phyloP scores from a whole-genome alignment of 2,329 filamentous ascomycete species.

The Fusarium paranaense region DNA sequence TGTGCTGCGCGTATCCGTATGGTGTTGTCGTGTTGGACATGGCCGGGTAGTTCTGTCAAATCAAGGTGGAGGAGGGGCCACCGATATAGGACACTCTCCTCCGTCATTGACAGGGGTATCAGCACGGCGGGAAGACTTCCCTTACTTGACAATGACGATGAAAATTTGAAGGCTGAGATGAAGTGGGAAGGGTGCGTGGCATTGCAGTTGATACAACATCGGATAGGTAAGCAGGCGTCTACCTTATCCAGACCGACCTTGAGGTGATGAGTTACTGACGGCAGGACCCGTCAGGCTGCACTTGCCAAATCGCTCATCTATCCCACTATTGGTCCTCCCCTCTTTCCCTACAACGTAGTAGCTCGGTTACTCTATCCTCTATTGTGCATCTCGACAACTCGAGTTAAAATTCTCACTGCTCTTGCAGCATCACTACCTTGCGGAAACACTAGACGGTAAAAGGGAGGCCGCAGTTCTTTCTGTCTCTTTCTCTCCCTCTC shows the following conservation, averaged over 20 bases:
- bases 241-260: background rate
- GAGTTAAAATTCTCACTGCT: background rate
- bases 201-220: constrained; percentile 1
- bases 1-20: background rate
- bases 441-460: background rate
- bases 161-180: background rate
- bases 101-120: background rate
- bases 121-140: background rate
- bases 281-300: constrained; percentile 8
- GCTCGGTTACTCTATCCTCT: background rate
- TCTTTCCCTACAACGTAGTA: background rate
- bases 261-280: background rate
- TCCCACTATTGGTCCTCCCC: background rate
- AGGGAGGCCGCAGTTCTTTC: background rate
- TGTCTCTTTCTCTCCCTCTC: background rate
- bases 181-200: background rate
- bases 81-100: background rate
- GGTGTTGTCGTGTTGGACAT: constrained; percentile 1
- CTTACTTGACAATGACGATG: background rate
- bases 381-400: background rate
- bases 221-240: background rate
- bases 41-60: constrained; percentile 16
- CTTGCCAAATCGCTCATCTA: constrained; percentile 19
- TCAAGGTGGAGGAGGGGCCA: constrained; percentile 4
- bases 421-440: background rate